Conservation (phyloP, 306 rosid species). For the Trifolium repens region DNA sequence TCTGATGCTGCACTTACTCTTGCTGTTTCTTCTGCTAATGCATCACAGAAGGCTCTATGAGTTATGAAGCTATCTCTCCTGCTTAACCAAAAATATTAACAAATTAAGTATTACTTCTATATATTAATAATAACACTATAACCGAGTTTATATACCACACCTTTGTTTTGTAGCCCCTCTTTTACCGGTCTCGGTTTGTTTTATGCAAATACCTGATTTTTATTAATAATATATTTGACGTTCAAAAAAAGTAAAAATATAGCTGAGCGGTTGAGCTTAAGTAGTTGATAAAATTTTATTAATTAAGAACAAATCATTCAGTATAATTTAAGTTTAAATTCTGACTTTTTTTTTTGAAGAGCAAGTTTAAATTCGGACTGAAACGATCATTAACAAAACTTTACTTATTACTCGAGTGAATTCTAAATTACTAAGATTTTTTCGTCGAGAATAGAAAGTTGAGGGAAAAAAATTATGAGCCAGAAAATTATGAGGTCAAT, state of each 20-base stretch:
- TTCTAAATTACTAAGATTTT: not conserved
- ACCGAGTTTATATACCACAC: too few species aligned
- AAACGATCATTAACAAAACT: not conserved
- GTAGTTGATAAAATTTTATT: too few species aligned
- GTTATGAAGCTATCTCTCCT: conserved; percentile 96
- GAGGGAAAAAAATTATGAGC: not conserved
- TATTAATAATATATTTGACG: too few species aligned
- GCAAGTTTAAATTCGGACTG: not conserved
- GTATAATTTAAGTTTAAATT: not conserved
- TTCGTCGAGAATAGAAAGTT: not conserved
- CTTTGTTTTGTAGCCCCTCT: too few species aligned
- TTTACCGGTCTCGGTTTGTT: too few species aligned
- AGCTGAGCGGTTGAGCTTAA: too few species aligned
- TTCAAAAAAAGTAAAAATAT: too few species aligned
- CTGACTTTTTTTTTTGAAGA: too few species aligned
- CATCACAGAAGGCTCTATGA: conserved; percentile 92
- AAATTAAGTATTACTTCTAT: not conserved
- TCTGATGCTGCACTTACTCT: conserved; percentile 68
- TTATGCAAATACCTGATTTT: too few species aligned
- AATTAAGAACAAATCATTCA: not conserved
- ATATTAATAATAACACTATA: too few species aligned
- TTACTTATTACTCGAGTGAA: not conserved
- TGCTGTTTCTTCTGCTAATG: conserved; percentile 95
- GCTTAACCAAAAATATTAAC: conserved; percentile 40
- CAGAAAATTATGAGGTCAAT: not conserved